Evolutionary conservation across 495 filamentous ascomycete species (phyloP), one percentile per base, ranked within the genome.

Genomic region (Xylaria curta): DNA sequence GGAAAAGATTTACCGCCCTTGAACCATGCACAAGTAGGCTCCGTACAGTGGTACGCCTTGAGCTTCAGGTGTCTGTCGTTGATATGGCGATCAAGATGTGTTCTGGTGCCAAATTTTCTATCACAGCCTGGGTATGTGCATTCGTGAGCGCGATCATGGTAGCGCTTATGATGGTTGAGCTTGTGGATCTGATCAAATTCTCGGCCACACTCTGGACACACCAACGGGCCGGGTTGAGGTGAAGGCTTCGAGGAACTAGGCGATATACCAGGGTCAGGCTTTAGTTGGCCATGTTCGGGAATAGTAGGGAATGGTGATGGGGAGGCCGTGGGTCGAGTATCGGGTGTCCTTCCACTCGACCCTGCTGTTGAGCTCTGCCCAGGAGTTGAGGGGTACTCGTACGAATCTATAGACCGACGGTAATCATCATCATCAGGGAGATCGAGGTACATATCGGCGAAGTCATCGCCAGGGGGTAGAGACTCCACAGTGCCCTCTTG

Each of bases 101-200:
- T 86, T 69, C 85, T 85, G n/a, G 85, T 86, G 62, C 85, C 85
- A 65, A 86, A 86, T 59, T 77, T 79, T 73, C 81, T 84, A 36
- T 76, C 76, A 67, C 85, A 86, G 12, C 77, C 81, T 0, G 76
- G 73, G 26, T 81, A 78, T 8, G 78, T 70, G 70, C 85, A 86
- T 62, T 81, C 81, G 69, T 83, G 84, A 4, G 82, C 82, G 36
- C 82, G 81, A 17, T 84, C 81, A 65, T 86, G 85, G 59, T 86
- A 86, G 13, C 85, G 81, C 26, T 82, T 82, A 72, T 86, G 85
- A 60, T 86, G 85, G 64, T 86, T 86, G 42, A 86, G 83, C 66
- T 86, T 83, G 70, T 86, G 83, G 3, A 82, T 75, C 59, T 85
- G 82, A 33, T 82, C 82, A 51, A 86, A 86, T 10, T 79, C 75